Percentiles rank a stretch among this genome's conserved stretches.
Evolutionary conservation across 208 protist species (phyloP).

Genomic region (Crithidia thermophila): DNA sequence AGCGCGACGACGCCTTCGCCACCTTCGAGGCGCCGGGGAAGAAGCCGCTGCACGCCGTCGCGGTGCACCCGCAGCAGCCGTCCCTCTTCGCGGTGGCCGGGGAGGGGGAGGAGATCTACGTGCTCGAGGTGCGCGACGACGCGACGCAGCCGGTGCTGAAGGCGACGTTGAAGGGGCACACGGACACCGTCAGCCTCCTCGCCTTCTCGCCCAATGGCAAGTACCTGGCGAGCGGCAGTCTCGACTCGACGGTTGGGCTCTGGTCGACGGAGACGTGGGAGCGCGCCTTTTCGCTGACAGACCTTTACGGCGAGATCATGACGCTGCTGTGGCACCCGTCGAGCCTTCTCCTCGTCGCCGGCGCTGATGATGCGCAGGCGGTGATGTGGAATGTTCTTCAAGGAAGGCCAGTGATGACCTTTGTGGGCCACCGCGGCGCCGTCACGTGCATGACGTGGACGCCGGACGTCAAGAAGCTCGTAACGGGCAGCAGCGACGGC

Average conservation of each 20-base stretch:
- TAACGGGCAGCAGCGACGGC: conserved; percentile 93
- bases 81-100: conserved; percentile 64
- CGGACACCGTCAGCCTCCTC: conserved; percentile 81
- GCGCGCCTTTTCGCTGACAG: conserved; percentile 67
- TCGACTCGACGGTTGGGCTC: conserved; percentile 71
- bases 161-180: conserved; percentile 66
- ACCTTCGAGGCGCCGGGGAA: conserved; percentile 50
- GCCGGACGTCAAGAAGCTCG: conserved; percentile 84
- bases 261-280: conserved; percentile 88
- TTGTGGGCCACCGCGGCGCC: conserved; percentile 88
- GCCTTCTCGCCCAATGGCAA: conserved; percentile 82
- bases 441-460: conserved; percentile 89
- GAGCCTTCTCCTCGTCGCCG: conserved; percentile 89
- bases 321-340: conserved; percentile 94
- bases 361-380: conserved; percentile 88
- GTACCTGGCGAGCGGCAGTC: conserved; percentile 74
- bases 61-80: conserved; percentile 44
- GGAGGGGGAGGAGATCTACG: conserved; percentile 79
- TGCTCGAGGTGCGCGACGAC: conserved; percentile 33
- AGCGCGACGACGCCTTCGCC: conserved; percentile 77
- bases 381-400: conserved; percentile 95
- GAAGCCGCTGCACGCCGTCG: conserved; percentile 71
- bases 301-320: conserved; percentile 85
- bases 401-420: conserved; percentile 91
- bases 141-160: conserved; percentile 17